Evolutionary conservation across 1,284 basidiomycete genomes (phyloP), one percentile per base, ranked within the genome.

Genomic region (Apiotrichum laibachii): DNA sequence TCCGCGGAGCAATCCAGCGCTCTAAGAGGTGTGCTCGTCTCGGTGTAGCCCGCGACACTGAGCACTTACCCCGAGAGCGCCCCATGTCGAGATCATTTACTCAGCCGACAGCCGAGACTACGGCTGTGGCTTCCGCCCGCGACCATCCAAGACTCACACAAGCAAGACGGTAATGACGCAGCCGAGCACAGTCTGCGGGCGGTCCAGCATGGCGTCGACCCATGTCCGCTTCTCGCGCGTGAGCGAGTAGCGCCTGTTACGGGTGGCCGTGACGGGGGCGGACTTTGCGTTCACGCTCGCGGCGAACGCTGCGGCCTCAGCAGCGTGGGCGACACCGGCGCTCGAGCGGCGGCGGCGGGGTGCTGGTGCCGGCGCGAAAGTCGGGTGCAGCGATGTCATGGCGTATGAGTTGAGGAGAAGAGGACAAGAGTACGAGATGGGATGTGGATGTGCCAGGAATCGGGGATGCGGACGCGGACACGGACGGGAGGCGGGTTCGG

Each of bases 101-200:
- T 4, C 26, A 31, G 26, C 26, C 26, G 26, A 31, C 3, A 31
- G 26, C 26, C 26, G 26, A 31, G 26, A 31, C 26, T 31, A 31
- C 26, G 26, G 26, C 26, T 31, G 7, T 7, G 26, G 26, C n/a
- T 21, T n/a, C 43, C 43, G 18, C 9, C 15, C 40, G 8, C 16
- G 13, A 16, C 8, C 39, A 4, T n/a, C 8, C 42, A n/a, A 1
- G 19, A n/a, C 71, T 58, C 54, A 71, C 69, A 71, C 34, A 50
- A 72, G 66, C 12, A 69, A 50, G 1, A 50, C 51, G 1, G 56
- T 56, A 26, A 67, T 59, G 2, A 67, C 16, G 0, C 52, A 63
- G 15, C 56, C 67, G 2, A 69, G 37, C 26, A 55, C 42, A 7
- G 54, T 2, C 59, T 63, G 62, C 12, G 62, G 62, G 9, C 52